Conservation (phyloP, 2,329 filamentous ascomycete genomes). For the Davidsoniella virescens region DNA sequence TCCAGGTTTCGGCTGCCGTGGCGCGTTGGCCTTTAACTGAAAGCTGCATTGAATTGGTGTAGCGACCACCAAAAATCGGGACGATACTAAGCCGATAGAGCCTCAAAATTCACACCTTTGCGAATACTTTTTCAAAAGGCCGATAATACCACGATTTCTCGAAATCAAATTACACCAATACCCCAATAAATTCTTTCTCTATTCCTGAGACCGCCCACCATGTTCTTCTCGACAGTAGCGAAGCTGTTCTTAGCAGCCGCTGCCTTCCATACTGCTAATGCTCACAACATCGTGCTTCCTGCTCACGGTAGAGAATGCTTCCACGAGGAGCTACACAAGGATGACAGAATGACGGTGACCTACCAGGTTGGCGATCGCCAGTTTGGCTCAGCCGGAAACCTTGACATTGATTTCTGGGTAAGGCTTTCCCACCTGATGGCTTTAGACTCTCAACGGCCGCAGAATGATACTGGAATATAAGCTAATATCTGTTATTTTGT, state of each 20-base stretch:
- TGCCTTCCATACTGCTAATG: constrained; percentile 42
- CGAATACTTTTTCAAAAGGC: not conserved
- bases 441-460: not conserved
- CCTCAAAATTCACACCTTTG: not conserved
- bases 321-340: constrained; percentile 79
- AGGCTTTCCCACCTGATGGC: constrained; percentile 1
- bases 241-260: constrained; percentile 26
- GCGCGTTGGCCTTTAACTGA: too few species aligned
- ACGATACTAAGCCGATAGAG: not conserved
- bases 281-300: constrained; percentile 91
- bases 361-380: constrained; percentile 97
- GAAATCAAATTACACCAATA: too few species aligned
- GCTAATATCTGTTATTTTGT: not conserved
- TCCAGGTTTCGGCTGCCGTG: too few species aligned
- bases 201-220: constrained; percentile 16
- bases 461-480: not conserved
- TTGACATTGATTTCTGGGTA: constrained; percentile 98
- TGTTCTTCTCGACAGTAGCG: constrained; percentile 30
- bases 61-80: not conserved
- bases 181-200: not conserved
- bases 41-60: too few species aligned
- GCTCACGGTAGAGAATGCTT: constrained; percentile 95
- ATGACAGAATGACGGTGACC: constrained; percentile 96
- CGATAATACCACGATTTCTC: not conserved
- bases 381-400: constrained; percentile 82